Evolutionary conservation across 2,329 filamentous ascomycete genomes (phyloP).

Genomic region (Aspergillus floridensis): DNA sequence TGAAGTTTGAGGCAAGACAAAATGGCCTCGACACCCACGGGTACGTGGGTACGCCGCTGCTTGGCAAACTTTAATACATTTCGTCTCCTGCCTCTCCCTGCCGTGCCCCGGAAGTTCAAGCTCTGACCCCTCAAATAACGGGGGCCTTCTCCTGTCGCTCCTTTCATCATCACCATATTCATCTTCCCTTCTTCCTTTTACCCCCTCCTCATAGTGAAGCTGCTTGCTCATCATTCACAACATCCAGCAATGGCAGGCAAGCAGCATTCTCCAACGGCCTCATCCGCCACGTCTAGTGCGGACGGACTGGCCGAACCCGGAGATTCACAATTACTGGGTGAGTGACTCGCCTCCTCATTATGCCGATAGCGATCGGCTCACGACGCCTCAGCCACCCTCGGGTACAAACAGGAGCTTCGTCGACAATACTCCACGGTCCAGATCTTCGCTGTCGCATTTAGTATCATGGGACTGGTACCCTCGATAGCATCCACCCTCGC

Average conservation of each 20-base stretch:
- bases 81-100: too few species aligned
- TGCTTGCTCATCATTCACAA: background rate
- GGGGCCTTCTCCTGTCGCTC: background rate
- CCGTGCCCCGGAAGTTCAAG: background rate
- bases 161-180: background rate
- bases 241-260: background rate
- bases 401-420: slow-evolving; percentile 60
- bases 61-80: background rate
- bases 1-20: background rate
- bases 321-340: slow-evolving; percentile 28
- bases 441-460: slow-evolving; percentile 60
- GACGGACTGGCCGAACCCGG: slow-evolving; percentile 18
- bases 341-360: background rate
- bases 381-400: slow-evolving; percentile 30
- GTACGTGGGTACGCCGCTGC: background rate
- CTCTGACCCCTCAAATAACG: background rate
- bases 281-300: slow-evolving; percentile 5
- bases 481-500: slow-evolving; percentile 60
- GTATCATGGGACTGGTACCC: slow-evolving; percentile 61
- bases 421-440: slow-evolving; percentile 63
- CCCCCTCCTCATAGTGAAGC: background rate
- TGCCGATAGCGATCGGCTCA: background rate
- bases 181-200: too few species aligned
- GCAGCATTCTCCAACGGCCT: slow-evolving; percentile 9
- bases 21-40: background rate